Evolutionary conservation across 352 stramenopile genomes (phyloP).

Genomic region (Blastocystis sp.): DNA sequence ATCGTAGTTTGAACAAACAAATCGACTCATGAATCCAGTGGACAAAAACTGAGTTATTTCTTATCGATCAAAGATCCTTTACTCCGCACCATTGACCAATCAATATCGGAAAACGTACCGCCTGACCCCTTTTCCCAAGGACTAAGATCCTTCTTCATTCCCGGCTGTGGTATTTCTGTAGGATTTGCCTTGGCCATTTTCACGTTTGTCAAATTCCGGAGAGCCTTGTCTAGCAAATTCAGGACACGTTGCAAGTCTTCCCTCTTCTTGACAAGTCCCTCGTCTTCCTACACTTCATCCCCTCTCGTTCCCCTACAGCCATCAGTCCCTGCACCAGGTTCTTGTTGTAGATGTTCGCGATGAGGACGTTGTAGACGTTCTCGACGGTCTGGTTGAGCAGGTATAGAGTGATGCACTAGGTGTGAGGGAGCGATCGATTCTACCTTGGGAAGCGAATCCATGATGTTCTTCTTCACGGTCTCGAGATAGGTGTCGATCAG

Average conservation of each 20-base stretch:
- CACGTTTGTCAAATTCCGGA: slow-evolving; percentile 7
- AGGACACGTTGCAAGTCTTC: neutral
- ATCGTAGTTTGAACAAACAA: neutral
- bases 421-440: slow-evolving; percentile 81
- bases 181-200: neutral
- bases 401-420: slow-evolving; percentile 83
- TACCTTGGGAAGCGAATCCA: slow-evolving; percentile 97
- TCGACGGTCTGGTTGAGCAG: slow-evolving; percentile 84
- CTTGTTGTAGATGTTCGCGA: slow-evolving; percentile 90
- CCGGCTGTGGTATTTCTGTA: neutral
- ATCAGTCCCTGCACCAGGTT: slow-evolving; percentile 88
- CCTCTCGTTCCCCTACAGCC: slow-evolving; percentile 75
- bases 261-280: slow-evolving; percentile 16
- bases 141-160: neutral
- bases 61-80: neutral
- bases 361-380: slow-evolving; percentile 93
- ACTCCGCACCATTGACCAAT: slow-evolving; percentile 6
- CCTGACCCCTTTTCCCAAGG: neutral
- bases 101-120: neutral
- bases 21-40: neutral
- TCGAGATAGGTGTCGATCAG: slow-evolving; percentile 92
- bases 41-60: slow-evolving; percentile 32
- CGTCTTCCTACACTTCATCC: slow-evolving; percentile 67
- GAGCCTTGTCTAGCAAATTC: neutral
- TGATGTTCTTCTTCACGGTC: slow-evolving; percentile 96